phyloP scores from a whole-genome alignment of 306 rosid genomes.

The Fagus crenata region DNA sequence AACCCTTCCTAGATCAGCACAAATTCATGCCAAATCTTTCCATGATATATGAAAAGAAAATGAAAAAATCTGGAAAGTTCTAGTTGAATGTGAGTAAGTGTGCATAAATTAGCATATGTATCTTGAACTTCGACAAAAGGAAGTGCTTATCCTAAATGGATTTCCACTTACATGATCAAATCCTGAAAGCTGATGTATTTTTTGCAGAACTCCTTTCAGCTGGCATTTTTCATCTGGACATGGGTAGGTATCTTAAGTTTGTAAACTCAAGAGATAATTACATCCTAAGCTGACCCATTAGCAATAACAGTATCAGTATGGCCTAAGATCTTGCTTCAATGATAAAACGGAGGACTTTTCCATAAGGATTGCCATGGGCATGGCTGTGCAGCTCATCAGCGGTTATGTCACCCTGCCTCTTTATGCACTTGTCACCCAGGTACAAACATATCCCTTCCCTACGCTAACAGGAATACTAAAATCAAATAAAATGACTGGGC shows the following conservation, averaged over 20 bases:
- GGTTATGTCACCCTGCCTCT: conserved; percentile 75
- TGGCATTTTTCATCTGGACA: conserved; percentile 74
- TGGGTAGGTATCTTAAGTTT: conserved; percentile 53
- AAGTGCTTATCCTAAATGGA: background rate
- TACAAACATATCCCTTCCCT: conserved; percentile 1
- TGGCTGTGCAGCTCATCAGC: conserved; percentile 62
- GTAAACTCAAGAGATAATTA: conserved; percentile 1
- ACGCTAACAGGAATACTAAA: no score
- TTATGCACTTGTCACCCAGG: conserved; percentile 71
- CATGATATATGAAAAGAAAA: background rate
- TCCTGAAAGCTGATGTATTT: background rate
- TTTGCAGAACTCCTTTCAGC: conserved; percentile 67
- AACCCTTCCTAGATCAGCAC: background rate
- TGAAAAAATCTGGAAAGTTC: background rate
- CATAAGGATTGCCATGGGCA: conserved; percentile 57
- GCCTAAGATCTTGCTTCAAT: conserved; percentile 65
- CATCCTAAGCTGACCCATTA: conserved; percentile 27
- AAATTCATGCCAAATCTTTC: background rate
- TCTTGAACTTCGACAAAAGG: background rate
- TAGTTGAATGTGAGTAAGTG: background rate
- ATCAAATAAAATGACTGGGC: no score
- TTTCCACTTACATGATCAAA: background rate
- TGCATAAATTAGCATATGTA: background rate
- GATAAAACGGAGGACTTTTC: conserved; percentile 38
- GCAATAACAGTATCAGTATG: conserved; percentile 59